Percentiles rank a stretch among this genome's conserved stretches.
phyloP scores from a whole-genome alignment of 768 basidiomycete genomes.

The Termitomyces sp. region DNA sequence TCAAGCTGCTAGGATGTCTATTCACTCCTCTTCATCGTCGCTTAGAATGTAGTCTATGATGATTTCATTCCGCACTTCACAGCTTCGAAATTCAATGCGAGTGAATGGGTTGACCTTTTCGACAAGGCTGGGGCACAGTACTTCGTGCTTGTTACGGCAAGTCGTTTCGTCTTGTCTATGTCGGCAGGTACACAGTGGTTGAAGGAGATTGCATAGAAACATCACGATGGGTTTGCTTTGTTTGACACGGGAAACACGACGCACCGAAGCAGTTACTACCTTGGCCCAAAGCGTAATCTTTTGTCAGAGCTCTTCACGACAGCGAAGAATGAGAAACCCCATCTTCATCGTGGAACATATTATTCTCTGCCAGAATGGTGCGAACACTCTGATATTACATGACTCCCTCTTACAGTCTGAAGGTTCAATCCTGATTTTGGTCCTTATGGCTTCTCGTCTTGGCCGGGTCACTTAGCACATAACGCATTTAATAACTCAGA shows the following conservation, averaged over 20 bases:
- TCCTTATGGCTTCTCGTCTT: slow-evolving; percentile 42
- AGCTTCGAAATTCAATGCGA: slow-evolving; percentile 47
- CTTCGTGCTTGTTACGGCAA: slow-evolving; percentile 50
- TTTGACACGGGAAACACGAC: slow-evolving; percentile 55
- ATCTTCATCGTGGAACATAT: slow-evolving; percentile 52
- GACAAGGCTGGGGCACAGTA: slow-evolving; percentile 56
- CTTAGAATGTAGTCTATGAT: slow-evolving; percentile 46
- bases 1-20: neutral
- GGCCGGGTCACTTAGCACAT: slow-evolving; percentile 51
- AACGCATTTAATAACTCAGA: slow-evolving; percentile 42
- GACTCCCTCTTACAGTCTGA: neutral
- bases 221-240: slow-evolving; percentile 55
- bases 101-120: slow-evolving; percentile 49
- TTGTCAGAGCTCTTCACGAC: slow-evolving; percentile 44
- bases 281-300: slow-evolving; percentile 49
- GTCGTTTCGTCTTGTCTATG: slow-evolving; percentile 10
- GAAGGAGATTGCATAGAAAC: slow-evolving; percentile 33
- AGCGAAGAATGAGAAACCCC: slow-evolving; percentile 45
- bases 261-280: slow-evolving; percentile 40
- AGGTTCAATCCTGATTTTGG: slow-evolving; percentile 55
- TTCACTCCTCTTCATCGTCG: neutral
- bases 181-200: neutral
- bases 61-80: slow-evolving; percentile 55
- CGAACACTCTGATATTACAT: neutral
- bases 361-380: slow-evolving; percentile 55